A percentile compares a stretch with the other conserved stretches of the same genome.
Evolutionary conservation across 176 grass and related monocot species (phyloP).

Genomic region (Ensete glaucum): DNA sequence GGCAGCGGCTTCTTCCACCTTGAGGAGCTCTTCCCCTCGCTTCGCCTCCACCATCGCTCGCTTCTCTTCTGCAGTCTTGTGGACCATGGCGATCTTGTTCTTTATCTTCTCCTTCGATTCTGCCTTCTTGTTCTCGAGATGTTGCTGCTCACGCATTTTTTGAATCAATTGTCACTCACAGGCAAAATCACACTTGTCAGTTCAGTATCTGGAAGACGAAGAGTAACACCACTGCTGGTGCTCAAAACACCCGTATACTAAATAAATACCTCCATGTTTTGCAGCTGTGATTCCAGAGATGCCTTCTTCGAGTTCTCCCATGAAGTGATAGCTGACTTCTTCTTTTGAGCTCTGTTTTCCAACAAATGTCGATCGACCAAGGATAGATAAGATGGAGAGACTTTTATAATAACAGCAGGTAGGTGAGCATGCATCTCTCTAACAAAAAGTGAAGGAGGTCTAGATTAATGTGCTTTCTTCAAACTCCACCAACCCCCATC

Average conservation of each 20-base stretch:
- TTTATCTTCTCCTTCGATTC: slow-evolving; percentile 44
- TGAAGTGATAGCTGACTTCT: slow-evolving; percentile 27
- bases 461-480: too few species aligned
- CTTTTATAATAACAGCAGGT: background rate
- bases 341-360: slow-evolving; percentile 41
- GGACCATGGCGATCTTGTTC: slow-evolving; percentile 36
- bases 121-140: slow-evolving; percentile 45
- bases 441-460: too few species aligned
- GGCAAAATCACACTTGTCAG: background rate
- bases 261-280: slow-evolving; percentile 54
- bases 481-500: too few species aligned
- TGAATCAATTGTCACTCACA: background rate
- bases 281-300: slow-evolving; percentile 47
- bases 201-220: background rate
- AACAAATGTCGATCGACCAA: background rate
- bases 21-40: slow-evolving; percentile 22
- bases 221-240: background rate
- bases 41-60: slow-evolving; percentile 25
- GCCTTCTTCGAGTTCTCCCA: slow-evolving; percentile 73
- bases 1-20: slow-evolving; percentile 26
- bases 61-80: slow-evolving; percentile 44
- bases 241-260: too few species aligned
- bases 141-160: slow-evolving; percentile 25
- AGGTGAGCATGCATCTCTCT: too few species aligned
- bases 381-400: background rate